Evolutionary conservation across 2,329 filamentous ascomycete genomes (phyloP), one percentile per base, ranked within the genome.

Genomic region (Penicillium sp.): DNA sequence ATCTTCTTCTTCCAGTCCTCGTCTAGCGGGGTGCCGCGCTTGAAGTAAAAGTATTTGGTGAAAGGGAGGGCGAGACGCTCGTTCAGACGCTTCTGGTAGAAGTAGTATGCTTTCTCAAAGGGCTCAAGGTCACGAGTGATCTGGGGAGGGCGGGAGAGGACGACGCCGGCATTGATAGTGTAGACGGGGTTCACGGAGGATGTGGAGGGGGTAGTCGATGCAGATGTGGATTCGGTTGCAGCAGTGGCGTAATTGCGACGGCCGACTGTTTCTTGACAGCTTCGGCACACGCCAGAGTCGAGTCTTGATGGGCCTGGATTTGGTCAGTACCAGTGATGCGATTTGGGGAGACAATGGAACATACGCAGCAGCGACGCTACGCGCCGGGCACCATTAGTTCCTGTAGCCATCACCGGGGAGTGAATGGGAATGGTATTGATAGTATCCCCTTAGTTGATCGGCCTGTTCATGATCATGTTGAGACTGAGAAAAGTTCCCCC

Each of bases 81-180:
- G 76, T 98, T 96, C 59, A 99, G 84, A 14, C 95, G 91, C 68
- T 93, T 93, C 79, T 99, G 95, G 80, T 99, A 99, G 74, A 99
- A 92, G 82, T 89, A 96, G 79, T 89, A 98, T 62, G 93, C 84
- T 71, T 91, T 90, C 77, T 99, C 95, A 77, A 99, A 98, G 13
- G 90, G 83, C 33, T 90, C 90, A 53, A 93, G 87, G 59, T 89
- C 82, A 64, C 90, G 89, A 26, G 95, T 98, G 68, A 99, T 82
- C 57, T 96, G 81, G 7, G 95, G 95, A 48, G 95, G 86, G 27
- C 95, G 91, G 46, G 92, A 95, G 62, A 99, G 86, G 65, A 98
- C 86, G 58, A 97, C 82, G 62, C 91, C 90, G 56, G 87, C 82
- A 64, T 82, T 78, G 70, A 84, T 75, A 63, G 72, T 74, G 76